Base-by-base conservation (phyloP, 768 basidiomycete species). In the Melanogaster broomeanus region DNA sequence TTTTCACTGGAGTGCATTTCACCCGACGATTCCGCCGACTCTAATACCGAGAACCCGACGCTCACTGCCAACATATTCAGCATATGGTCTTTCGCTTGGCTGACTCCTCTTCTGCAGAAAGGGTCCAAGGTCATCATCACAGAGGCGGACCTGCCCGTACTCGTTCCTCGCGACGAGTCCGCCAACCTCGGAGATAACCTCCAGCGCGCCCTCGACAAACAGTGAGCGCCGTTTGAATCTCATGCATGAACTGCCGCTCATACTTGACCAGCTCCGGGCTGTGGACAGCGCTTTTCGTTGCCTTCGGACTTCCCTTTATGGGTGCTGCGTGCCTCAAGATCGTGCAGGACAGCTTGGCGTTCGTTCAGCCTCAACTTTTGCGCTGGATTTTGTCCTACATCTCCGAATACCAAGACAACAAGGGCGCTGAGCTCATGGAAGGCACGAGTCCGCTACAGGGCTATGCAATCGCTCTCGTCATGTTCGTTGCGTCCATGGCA, bases 311-410 rank as follows among this genome's bases (percentile, higher is more conserved):
- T 1, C 88, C 90, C 0, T 96, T 88, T 56, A 70, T 75, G 2
- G 56, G 76, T 27, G 90, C 88, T 0, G 79, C 75, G 0, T 42
- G 64, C 19, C 74, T 95, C 42, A 97, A 96, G 69, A 52, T 89
- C n/a, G 28, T 79, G 1, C 91, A 94, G 64, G 96, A 98, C 63
- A 71, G 74, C 24, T 73, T 98, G 18, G 82, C 84, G 0, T 98
- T 97, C 70, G 66, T 83, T 7, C 95, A 98, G 63, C 96, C 96
- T 0, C 87, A 93, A 63, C 77, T 97, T 2, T 80, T 98, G 21
- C 82, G 90, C 7, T 77, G 82, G 61, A 73, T 98, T 5, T 75
- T 98, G 45, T 71, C 80, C 9, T 98, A 90, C 64, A 94, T 98
- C 40, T 84, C 90, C 0, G 69, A 72, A 3, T 97, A 96, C 67